Conservation (phyloP, 2,329 filamentous ascomycete genomes). For the Alternaria sp. region DNA sequence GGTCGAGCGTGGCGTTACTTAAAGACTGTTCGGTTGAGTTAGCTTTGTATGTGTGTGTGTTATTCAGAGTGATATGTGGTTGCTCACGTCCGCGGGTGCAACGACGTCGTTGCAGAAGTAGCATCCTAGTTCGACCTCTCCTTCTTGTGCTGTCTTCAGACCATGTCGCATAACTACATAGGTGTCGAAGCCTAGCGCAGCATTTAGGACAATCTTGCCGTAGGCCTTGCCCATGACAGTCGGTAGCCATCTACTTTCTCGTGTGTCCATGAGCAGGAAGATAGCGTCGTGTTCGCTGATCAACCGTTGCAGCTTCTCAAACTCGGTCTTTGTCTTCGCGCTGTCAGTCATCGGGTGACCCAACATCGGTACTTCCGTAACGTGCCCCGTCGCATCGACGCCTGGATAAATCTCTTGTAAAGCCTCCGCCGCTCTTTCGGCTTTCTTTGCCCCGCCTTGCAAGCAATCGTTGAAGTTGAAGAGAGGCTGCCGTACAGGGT, state of each 20-base stretch:
- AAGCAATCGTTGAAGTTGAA: slow-evolving; percentile 91
- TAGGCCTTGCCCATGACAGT: slow-evolving; percentile 94
- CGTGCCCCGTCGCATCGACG: slow-evolving; percentile 80
- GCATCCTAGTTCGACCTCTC: slow-evolving; percentile 79
- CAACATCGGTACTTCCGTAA: slow-evolving; percentile 91
- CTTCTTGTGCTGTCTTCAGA: slow-evolving; percentile 60
- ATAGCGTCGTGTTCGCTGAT: slow-evolving; percentile 88
- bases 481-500: slow-evolving; percentile 92
- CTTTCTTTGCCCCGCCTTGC: slow-evolving; percentile 84
- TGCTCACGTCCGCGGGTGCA: slow-evolving; percentile 85
- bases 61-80: slow-evolving; percentile 2
- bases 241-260: slow-evolving; percentile 93
- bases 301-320: slow-evolving; percentile 74
- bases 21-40: slow-evolving; percentile 68
- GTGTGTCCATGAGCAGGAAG: slow-evolving; percentile 96
- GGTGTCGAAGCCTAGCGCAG: slow-evolving; percentile 93
- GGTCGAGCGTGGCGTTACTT: slow-evolving; percentile 93
- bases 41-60: neutral
- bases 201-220: slow-evolving; percentile 96
- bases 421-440: slow-evolving; percentile 78
- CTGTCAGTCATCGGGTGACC: slow-evolving; percentile 86
- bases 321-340: slow-evolving; percentile 73
- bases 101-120: slow-evolving; percentile 99
- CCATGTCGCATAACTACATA: slow-evolving; percentile 98
- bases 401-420: slow-evolving; percentile 89